Evolutionary conservation across 371 early-diverging fungal species (phyloP).

Genomic region (Gilbertella persicaria): DNA sequence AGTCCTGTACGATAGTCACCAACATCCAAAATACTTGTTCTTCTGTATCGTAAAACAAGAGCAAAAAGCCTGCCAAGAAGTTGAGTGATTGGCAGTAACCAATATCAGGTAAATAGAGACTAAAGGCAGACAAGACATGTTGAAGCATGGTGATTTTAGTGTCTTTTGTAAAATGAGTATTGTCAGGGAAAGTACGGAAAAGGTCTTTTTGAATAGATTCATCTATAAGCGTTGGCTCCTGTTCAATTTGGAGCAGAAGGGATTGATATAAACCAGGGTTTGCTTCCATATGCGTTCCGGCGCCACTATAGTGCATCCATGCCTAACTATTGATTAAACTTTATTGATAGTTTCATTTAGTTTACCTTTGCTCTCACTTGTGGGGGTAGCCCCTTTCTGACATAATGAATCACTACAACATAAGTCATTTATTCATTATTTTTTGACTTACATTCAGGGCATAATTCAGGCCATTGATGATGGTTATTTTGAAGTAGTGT

Average conservation of each 20-base stretch:
- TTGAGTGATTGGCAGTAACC: slow-evolving; percentile 89
- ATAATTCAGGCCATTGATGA: slow-evolving; percentile 51
- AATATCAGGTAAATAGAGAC: slow-evolving; percentile 62
- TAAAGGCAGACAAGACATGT: slow-evolving; percentile 73
- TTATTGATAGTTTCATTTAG: neutral
- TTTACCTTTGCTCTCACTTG: slow-evolving; percentile 63
- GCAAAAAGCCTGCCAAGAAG: slow-evolving; percentile 76
- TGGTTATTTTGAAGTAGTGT: slow-evolving; percentile 39
- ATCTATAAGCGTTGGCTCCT: slow-evolving; percentile 61
- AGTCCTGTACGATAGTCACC: slow-evolving; percentile 70
- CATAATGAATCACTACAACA: slow-evolving; percentile 64
- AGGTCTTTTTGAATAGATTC: slow-evolving; percentile 72
- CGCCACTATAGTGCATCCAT: slow-evolving; percentile 86
- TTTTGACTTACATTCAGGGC: slow-evolving; percentile 49
- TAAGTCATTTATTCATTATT: neutral
- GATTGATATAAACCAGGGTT: slow-evolving; percentile 62
- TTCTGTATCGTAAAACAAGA: slow-evolving; percentile 75
- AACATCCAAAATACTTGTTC: slow-evolving; percentile 84
- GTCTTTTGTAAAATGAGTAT: slow-evolving; percentile 59
- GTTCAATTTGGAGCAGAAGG: slow-evolving; percentile 54
- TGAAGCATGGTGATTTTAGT: slow-evolving; percentile 64
- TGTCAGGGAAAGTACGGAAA: slow-evolving; percentile 83
- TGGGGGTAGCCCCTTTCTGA: slow-evolving; percentile 80
- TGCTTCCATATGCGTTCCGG: slow-evolving; percentile 54
- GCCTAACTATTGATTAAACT: slow-evolving; percentile 47